A percentile compares a stretch with the other conserved stretches of the same genome.
phyloP scores from a whole-genome alignment of 2,329 filamentous ascomycete species.

The Botrytis galanthina region DNA sequence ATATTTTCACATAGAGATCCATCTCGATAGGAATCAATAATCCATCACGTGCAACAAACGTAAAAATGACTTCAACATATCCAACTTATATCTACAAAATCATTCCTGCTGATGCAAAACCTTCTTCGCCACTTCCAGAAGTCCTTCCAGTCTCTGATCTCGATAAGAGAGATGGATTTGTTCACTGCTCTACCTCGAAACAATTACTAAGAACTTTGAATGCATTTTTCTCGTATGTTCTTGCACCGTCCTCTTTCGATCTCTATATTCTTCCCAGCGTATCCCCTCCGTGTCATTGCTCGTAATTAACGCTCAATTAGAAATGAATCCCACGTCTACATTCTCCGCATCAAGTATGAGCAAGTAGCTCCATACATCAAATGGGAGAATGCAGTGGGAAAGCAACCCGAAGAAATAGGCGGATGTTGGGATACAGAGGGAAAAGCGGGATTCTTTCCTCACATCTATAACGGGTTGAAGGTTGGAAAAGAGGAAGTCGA shows the following conservation, averaged over 20 bases:
- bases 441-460: slow-evolving; percentile 32
- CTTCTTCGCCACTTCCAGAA: slow-evolving; percentile 30
- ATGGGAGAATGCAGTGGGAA: slow-evolving; percentile 32
- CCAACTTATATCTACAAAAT: slow-evolving; percentile 39
- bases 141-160: slow-evolving; percentile 35
- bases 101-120: slow-evolving; percentile 29
- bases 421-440: slow-evolving; percentile 34
- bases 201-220: slow-evolving; percentile 34
- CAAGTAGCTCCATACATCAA: slow-evolving; percentile 28
- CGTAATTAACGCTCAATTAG: neutral
- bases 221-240: slow-evolving; percentile 31
- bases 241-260: neutral
- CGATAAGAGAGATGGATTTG: slow-evolving; percentile 33
- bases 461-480: slow-evolving; percentile 35
- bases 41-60: neutral
- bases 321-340: slow-evolving; percentile 25
- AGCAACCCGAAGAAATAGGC: slow-evolving; percentile 29
- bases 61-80: slow-evolving; percentile 25
- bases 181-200: slow-evolving; percentile 32
- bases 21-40: neutral
- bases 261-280: neutral
- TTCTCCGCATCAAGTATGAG: slow-evolving; percentile 33
- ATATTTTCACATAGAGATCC: neutral
- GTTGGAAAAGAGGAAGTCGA: slow-evolving; percentile 34
- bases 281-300: slow-evolving; percentile 22